Base-by-base conservation (phyloP, 2,329 filamentous ascomycete genomes). In the Monilinia fructicola region DNA sequence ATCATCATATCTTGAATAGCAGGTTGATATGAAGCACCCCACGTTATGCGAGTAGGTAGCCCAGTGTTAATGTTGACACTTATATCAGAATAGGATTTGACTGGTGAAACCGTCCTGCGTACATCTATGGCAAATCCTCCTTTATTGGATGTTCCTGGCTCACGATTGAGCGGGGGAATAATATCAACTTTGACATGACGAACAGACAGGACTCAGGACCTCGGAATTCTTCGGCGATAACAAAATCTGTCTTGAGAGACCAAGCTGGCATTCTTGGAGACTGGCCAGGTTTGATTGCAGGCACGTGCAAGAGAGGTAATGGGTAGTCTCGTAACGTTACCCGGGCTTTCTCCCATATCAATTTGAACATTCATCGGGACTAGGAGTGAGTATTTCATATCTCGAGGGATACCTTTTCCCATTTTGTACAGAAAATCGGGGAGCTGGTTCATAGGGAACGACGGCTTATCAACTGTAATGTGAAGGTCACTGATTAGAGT, bases 1-100 rank as follows among this genome's bases (percentile, higher is more conserved):
- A 98, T 97, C 95, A 99, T 99, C 90, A 98, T 97, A 75, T 99
- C 96, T 77, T 99, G 95, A 59, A 99, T 94, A 1, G 94, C 94
- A 38, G 96, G 95, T 75, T 99, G 96, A 75, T 98, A 99, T 2
- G 93, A 97, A 55, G 95, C 93, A 10, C 93, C 93, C 96, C 95
- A 99, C 0, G 94, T 97, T 64, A 99, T 94, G 54, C 91, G 88
- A 0, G 95, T 99, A 2, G 96, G 92, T 67, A 94, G 87, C 64
- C 89, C 90, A 2, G 94, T 97, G 77, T 98, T 97, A 77, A 99
- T 93, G 70, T 97, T 91, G 73, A 99, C 84, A 44, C 85, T 87
- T 78, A 97, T 93, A 75, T 98, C 90, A 0, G 95, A 97, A 76
- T 95, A 99, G 0, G 93, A 96, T 79, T 99, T 99, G 70, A 99